Evolutionary conservation across 179 eudicot genomes (phyloP).

Genomic region (Drosera spatulata): DNA sequence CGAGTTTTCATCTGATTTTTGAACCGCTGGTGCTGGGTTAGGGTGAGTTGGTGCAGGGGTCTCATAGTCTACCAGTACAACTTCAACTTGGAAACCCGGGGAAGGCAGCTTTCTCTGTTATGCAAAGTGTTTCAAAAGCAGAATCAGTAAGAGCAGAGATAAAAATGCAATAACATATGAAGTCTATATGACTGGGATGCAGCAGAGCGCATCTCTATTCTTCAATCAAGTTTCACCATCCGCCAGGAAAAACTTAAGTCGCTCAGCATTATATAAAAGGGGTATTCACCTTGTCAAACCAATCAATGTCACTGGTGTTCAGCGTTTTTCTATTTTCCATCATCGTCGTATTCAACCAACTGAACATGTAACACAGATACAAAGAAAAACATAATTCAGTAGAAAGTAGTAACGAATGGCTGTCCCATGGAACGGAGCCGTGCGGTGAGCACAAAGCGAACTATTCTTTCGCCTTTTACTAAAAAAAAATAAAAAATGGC

Average conservation of each 20-base stretch:
- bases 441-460: slow-evolving; percentile 28
- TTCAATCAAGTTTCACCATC: background rate
- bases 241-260: background rate
- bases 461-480: slow-evolving; percentile 51
- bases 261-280: background rate
- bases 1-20: slow-evolving; percentile 28
- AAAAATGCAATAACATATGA: too few relatives aligned
- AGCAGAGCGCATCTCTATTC: too few relatives aligned
- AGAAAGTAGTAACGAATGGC: too few relatives aligned
- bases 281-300: slow-evolving; percentile 76
- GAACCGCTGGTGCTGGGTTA: slow-evolving; percentile 26
- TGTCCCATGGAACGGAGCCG: slow-evolving; percentile 21
- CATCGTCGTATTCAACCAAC: slow-evolving; percentile 94
- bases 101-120: slow-evolving; percentile 92
- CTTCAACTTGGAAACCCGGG: slow-evolving; percentile 94
- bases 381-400: slow-evolving; percentile 6
- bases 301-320: slow-evolving; percentile 69
- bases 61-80: slow-evolving; percentile 75
- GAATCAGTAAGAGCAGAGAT: background rate
- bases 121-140: background rate
- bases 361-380: slow-evolving; percentile 18
- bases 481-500: too few relatives aligned
- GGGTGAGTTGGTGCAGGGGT: slow-evolving; percentile 27
- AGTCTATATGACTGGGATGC: too few relatives aligned
- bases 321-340: slow-evolving; percentile 55